phyloP scores from a whole-genome alignment of 768 basidiomycete species.

The Lentinula boryana region DNA sequence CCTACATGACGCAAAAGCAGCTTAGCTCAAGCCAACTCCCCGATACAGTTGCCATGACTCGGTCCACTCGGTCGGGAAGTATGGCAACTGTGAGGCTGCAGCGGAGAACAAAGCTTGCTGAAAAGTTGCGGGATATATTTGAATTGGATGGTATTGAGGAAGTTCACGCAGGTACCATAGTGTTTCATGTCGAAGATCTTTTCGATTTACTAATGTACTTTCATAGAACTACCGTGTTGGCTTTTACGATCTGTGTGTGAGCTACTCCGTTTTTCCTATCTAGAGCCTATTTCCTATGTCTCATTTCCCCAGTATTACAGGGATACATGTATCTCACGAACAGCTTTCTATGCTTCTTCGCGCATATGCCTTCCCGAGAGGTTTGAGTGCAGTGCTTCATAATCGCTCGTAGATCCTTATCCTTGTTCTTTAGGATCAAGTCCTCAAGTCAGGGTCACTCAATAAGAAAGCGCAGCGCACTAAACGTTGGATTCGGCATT shows the following conservation, averaged over 20 bases:
- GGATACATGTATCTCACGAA: constrained; percentile 97
- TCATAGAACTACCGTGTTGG: constrained; percentile 86
- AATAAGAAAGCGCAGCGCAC: constrained; percentile 85
- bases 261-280: constrained; percentile 24
- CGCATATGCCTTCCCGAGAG: constrained; percentile 87
- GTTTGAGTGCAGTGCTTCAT: constrained; percentile 30
- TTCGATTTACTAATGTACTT: constrained; percentile 19
- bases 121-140: constrained; percentile 87
- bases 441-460: constrained; percentile 87
- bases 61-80: constrained; percentile 37
- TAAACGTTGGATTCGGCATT: constrained; percentile 90
- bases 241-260: constrained; percentile 81
- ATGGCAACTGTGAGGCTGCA: constrained; percentile 68
- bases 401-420: neutral
- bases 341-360: constrained; percentile 93
- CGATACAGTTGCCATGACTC: constrained; percentile 12
- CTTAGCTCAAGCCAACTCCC: neutral
- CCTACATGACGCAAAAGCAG: neutral
- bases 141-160: constrained; percentile 76
- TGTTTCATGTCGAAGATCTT: constrained; percentile 16
- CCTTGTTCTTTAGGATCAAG: constrained; percentile 58
- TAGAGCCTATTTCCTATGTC: neutral
- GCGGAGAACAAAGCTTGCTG: constrained; percentile 69
- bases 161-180: constrained; percentile 56
- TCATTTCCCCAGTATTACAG: constrained; percentile 64